Base-by-base conservation (phyloP, 495 filamentous ascomycete genomes). In the Aspergillus hancockii region DNA sequence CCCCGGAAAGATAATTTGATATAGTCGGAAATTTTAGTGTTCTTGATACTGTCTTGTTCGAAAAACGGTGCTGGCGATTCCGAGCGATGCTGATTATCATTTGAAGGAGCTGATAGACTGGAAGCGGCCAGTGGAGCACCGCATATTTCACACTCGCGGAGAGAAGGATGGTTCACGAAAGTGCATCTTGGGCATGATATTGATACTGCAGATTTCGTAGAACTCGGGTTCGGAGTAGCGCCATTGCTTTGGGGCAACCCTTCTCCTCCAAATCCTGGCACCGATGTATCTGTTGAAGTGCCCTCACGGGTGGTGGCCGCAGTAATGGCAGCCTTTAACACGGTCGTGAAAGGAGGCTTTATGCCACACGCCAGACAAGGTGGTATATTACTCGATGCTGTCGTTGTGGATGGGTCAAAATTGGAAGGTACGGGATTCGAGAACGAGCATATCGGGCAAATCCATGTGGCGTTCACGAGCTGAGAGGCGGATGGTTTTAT, bases 401-500 rank as follows among this genome's bases (percentile, higher is more conserved):
- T 93, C 10, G 89, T 89, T 3, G 88, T 88, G 2, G 86, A 78
- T 0, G 90, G 86, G 58, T 96, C 92, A 66, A 98, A 98, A 68
- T 96, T 97, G 16, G 89, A 89, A 0, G 94, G 92, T 2, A 98
- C 84, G 0, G 91, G 89, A 66, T 99, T 99, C n/a, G 94, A 95
- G 68, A 96, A 93, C 46, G 90, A 92, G 75, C 94, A 98, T 68
- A 98, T 98, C 3, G 91, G 89, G 76, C 95, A 98, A 47, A 98
- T 87, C 94, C 94, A 98, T n/a, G 93, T 96, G 4, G 90, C 92
- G 66, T 78, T 83, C 43, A 74, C 62, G 13, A 67, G 66, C 36
- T 73, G 70, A 8, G 72, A 66, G 30, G 75, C 61, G 3, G 66
- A 54, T 1, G 65, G 56, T 14, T 61, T 62, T 18, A 55, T 41